phyloP scores from a whole-genome alignment of 139 green algal genomes.

The Chlorella vulgaris region DNA sequence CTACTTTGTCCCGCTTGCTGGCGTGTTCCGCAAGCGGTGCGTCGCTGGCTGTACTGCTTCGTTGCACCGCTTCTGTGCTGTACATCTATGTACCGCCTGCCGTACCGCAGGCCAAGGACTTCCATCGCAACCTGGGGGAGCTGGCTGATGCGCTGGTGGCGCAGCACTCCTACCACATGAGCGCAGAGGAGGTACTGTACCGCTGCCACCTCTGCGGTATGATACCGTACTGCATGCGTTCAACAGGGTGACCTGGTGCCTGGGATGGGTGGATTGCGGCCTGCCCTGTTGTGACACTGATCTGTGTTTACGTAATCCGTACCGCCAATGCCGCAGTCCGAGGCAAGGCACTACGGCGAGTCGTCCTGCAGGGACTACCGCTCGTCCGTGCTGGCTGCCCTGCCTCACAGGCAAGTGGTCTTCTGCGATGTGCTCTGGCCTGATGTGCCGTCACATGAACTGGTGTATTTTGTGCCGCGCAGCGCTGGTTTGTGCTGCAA shows the following conservation, averaged over 20 bases:
- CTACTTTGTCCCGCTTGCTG: too few relatives aligned
- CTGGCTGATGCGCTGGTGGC: constrained; percentile 66
- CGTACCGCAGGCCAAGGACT: constrained; percentile 52
- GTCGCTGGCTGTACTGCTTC: neutral
- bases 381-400: constrained; percentile 75
- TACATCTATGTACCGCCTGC: neutral
- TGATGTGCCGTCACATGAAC: neutral
- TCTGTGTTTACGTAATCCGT: neutral
- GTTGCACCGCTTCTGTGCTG: neutral
- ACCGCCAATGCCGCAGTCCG: constrained; percentile 70
- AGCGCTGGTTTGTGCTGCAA: neutral
- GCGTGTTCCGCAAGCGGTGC: neutral
- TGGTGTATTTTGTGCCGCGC: too few relatives aligned
- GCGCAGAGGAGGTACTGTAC: constrained; percentile 8
- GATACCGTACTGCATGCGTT: too few relatives aligned
- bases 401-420: constrained; percentile 89
- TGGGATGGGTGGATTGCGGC: too few relatives aligned
- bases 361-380: constrained; percentile 93
- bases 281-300: too few relatives aligned
- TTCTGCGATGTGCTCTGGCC: neutral
- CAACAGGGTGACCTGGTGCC: too few relatives aligned
- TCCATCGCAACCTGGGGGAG: constrained; percentile 72
- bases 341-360: constrained; percentile 83
- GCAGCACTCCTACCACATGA: constrained; percentile 67
- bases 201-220: neutral